These are phyloP conservation scores for Nevesoporus exiguus DNA, from an alignment of 768 basidiomycete species.

Conservation along the genomic window DNA sequence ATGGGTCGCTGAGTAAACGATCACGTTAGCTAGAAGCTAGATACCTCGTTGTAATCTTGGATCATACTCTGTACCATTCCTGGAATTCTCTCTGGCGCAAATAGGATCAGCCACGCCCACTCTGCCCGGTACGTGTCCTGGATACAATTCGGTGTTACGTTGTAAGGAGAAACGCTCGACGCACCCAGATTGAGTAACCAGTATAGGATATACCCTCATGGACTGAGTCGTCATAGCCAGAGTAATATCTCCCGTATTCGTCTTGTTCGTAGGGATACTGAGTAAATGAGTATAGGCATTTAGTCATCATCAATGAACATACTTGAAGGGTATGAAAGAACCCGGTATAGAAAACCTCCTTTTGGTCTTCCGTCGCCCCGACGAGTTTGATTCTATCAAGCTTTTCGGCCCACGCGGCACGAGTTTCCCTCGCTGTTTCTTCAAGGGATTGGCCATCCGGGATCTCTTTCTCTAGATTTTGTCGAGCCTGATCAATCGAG, in stretches of 20 bases:
- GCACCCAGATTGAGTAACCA: constrained; percentile 77
- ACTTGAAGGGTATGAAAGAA: constrained; percentile 64
- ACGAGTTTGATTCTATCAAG: constrained; percentile 48
- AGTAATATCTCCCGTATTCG: constrained; percentile 68
- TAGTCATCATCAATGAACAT: neutral
- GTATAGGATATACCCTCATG: constrained; percentile 70
- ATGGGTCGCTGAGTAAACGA: neutral
- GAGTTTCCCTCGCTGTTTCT: constrained; percentile 45
- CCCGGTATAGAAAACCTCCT: constrained; percentile 55
- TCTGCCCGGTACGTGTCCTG: constrained; percentile 77
- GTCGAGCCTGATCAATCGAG: constrained; percentile 60
- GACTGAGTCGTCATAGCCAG: constrained; percentile 66
- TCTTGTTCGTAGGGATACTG: constrained; percentile 77
- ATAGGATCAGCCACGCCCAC: constrained; percentile 76
- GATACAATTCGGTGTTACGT: neutral
- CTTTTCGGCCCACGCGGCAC: constrained; percentile 56
- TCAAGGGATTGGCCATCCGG: constrained; percentile 47
- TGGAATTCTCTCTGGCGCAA: constrained; percentile 72
- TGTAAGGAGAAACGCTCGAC: constrained; percentile 9
- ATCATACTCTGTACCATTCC: constrained; percentile 80
- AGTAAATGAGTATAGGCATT: neutral
- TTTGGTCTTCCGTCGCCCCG: constrained; percentile 46
- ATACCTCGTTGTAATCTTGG: constrained; percentile 67
- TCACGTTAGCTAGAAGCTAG: neutral
- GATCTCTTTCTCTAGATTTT: constrained; percentile 49